Evolutionary conservation across 2,329 filamentous ascomycete genomes (phyloP), one percentile per base, ranked within the genome.

Genomic region (Emericellopsis cladophorae): DNA sequence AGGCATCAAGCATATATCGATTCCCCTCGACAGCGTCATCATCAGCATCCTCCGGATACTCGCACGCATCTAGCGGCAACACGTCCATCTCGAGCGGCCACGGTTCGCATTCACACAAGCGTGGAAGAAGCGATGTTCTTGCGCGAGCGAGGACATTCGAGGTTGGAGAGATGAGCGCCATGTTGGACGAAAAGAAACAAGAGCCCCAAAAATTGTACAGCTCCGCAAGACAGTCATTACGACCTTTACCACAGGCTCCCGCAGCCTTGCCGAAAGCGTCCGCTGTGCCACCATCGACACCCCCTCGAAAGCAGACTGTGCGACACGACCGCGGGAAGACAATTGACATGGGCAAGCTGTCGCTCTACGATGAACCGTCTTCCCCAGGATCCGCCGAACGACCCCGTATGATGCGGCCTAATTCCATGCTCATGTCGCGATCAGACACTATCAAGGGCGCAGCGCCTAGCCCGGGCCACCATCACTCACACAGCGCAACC

Each of bases 191-290:
- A 46, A 50, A 61, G 40, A 60, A 65, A 49, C 61, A 59, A 43
- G 57, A 61, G 45, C 68, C 76, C n/a, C 76, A 78, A 29, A 78
- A 75, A 49, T 68, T 81, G 46, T 89, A 87, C 54, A 77, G 75
- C 49, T 81, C 72, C 49, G 74, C 83, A 45, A 81, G 87, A 40
- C 82, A 84, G 53, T 88, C 85, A 18, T 66, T 94, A 45, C 78
- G 86, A 38, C 84, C 84, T 21, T 68, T 88, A 7, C 76, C 81
- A 4, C 82, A 84, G 54, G 67, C 74, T 1, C 81, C 83, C 4
- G 73, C 67, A 14, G 50, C 54, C 16, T 51, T 65, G 7, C 58
- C 62, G 14, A 53, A 64, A 12, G 58, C 64, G 36, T 57, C 69
- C 23, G 57, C 66, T 10, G 52, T 32, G 10, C 4, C 38, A 14